Evolutionary conservation across 306 rosid genomes (phyloP).

Genomic region (Oemleria cerasiformis): DNA sequence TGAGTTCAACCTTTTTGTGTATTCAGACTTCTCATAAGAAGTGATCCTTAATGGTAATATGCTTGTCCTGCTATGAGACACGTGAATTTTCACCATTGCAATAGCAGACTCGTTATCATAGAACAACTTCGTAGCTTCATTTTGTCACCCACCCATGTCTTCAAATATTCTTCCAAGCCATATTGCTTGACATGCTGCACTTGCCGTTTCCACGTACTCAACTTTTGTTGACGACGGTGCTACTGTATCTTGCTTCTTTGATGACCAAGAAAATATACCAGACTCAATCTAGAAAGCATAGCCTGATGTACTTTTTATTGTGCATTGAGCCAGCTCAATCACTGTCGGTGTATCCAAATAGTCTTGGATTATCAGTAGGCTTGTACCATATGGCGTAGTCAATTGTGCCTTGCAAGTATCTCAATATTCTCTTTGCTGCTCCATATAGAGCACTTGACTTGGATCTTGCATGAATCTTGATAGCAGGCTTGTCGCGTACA

Average conservation of each 20-base stretch:
- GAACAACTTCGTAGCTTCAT: neutral
- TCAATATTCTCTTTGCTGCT: too few species aligned
- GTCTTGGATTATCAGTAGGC: neutral
- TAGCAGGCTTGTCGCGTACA: constrained; percentile 5
- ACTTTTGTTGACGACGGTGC: neutral
- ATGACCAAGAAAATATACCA: neutral
- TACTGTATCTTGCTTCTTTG: too few species aligned
- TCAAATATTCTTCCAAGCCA: constrained; percentile 7
- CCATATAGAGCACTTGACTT: constrained; percentile 7
- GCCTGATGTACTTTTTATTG: constrained; percentile 3
- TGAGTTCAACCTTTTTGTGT: too few species aligned
- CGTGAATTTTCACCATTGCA: neutral
- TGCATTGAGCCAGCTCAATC: neutral
- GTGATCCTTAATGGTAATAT: too few species aligned
- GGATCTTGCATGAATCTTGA: constrained; percentile 16
- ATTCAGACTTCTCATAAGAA: too few species aligned
- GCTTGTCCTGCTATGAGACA: neutral
- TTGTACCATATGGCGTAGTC: neutral
- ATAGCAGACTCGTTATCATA: neutral
- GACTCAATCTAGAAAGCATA: neutral
- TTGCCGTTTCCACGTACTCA: neutral
- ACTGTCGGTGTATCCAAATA: neutral
- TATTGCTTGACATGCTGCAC: neutral
- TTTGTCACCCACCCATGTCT: neutral
- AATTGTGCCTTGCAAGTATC: too few species aligned